Percentiles rank a stretch among this genome's conserved stretches.
Conservation (phyloP, 1,139 yeast species). For the Taphrina confusa region DNA sequence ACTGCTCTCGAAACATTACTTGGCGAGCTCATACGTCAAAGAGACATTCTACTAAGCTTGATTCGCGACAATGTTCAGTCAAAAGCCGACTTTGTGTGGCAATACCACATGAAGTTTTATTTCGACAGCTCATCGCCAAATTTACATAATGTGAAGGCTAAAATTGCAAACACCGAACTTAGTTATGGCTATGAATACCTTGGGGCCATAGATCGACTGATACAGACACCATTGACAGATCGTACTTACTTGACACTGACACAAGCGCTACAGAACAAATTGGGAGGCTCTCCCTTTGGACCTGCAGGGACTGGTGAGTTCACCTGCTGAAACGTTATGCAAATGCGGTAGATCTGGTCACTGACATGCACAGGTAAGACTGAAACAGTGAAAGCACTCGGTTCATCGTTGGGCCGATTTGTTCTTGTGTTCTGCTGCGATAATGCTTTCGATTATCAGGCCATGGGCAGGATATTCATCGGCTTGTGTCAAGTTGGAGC, state of each 20-base stretch:
- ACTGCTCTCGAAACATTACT: conserved; percentile 60
- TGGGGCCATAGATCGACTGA: conserved; percentile 74
- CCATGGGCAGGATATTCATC: conserved; percentile 72
- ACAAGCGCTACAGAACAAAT: conserved; percentile 68
- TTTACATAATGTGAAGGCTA: conserved; percentile 52
- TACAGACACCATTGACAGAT: conserved; percentile 72
- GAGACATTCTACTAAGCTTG: conserved; percentile 50
- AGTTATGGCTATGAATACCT: conserved; percentile 79
- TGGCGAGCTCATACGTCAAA: conserved; percentile 68
- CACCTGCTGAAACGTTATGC: not conserved
- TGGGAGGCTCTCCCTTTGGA: conserved; percentile 93
- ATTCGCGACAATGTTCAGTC: conserved; percentile 38
- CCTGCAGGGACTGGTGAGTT: conserved; percentile 94
- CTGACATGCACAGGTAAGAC: conserved; percentile 52
- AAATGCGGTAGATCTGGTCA: too few species aligned
- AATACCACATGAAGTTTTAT: conserved; percentile 51
- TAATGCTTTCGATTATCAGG: conserved; percentile 77
- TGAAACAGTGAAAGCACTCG: conserved; percentile 83
- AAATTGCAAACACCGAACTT: conserved; percentile 58
- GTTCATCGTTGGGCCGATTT: conserved; percentile 74
- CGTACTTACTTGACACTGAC: conserved; percentile 68
- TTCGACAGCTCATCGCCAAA: conserved; percentile 47
- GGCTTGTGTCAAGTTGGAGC: conserved; percentile 89
- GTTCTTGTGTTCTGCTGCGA: conserved; percentile 90
- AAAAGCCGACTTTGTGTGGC: conserved; percentile 52